Evolutionary conservation across 148 eudicot species (phyloP).

Genomic region (Fallopia convolvulus): DNA sequence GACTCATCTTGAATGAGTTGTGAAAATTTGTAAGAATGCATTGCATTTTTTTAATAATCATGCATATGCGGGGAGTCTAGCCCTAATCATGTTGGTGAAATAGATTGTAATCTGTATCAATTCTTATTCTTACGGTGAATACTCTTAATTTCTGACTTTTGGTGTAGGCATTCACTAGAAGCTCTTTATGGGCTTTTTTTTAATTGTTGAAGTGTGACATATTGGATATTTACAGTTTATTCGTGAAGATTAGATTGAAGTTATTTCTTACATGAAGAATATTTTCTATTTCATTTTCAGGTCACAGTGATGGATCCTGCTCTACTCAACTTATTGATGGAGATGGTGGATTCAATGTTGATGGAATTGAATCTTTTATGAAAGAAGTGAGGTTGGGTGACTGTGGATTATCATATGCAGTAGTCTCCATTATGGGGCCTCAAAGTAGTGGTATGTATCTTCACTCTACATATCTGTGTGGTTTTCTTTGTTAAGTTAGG

Average conservation of each 20-base stretch:
- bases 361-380: slow-evolving; percentile 60
- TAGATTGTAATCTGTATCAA: not conserved
- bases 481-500: not conserved
- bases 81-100: not conserved
- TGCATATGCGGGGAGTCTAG: not conserved
- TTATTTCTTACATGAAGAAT: not conserved
- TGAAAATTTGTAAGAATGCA: not conserved
- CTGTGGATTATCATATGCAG: slow-evolving; percentile 94
- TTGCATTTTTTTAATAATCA: not conserved
- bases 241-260: not conserved
- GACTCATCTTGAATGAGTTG: not conserved
- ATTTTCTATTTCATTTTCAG: slow-evolving; percentile 27
- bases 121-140: not conserved
- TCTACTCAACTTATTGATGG: slow-evolving; percentile 92
- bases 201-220: not conserved
- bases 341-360: slow-evolving; percentile 73
- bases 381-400: slow-evolving; percentile 79
- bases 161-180: not conserved
- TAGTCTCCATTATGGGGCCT: slow-evolving; percentile 98
- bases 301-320: slow-evolving; percentile 41
- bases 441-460: slow-evolving; percentile 84
- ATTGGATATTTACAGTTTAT: not conserved
- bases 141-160: not conserved
- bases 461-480: not conserved
- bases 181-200: not conserved